phyloP scores from a whole-genome alignment of 768 basidiomycete genomes.

The Paxillus ammoniavirescens region DNA sequence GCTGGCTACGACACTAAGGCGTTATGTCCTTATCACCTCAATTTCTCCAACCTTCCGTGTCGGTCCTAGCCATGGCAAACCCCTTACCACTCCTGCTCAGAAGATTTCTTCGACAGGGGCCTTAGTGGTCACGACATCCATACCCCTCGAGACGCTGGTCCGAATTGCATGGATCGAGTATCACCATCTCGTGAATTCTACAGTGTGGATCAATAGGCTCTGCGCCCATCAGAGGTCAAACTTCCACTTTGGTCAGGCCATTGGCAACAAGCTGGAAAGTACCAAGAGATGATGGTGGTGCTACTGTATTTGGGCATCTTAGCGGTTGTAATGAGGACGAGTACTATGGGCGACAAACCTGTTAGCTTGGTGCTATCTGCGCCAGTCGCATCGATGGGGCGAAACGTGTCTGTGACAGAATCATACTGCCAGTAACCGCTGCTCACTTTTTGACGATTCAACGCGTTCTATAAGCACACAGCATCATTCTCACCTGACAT shows the following conservation, averaged over 20 bases:
- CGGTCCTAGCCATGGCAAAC: background rate
- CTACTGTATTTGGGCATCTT: background rate
- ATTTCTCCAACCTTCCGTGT: background rate
- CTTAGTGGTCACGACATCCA: background rate
- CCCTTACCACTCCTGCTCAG: background rate
- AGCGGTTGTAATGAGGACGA: slow-evolving; percentile 8
- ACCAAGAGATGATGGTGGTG: slow-evolving; percentile 42
- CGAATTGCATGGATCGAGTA: background rate
- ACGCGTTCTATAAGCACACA: background rate
- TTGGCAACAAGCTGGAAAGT: slow-evolving; percentile 52
- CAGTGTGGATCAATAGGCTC: background rate
- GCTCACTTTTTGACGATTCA: slow-evolving; percentile 36
- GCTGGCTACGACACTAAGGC: slow-evolving; percentile 4
- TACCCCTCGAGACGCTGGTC: background rate
- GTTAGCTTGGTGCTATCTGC: slow-evolving; percentile 4
- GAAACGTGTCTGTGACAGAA: slow-evolving; percentile 41
- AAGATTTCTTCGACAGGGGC: background rate
- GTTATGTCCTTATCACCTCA: slow-evolving; percentile 1
- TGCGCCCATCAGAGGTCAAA: background rate
- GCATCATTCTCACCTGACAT: slow-evolving; percentile 26
- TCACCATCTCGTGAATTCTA: background rate
- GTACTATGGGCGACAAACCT: background rate
- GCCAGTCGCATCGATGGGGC: slow-evolving; percentile 27
- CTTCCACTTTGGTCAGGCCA: slow-evolving; percentile 52
- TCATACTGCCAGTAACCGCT: slow-evolving; percentile 54